A percentile compares a stretch with the other conserved stretches of the same genome.
phyloP scores from a whole-genome alignment of 805 yeast species.

The Starmerella cellae region DNA sequence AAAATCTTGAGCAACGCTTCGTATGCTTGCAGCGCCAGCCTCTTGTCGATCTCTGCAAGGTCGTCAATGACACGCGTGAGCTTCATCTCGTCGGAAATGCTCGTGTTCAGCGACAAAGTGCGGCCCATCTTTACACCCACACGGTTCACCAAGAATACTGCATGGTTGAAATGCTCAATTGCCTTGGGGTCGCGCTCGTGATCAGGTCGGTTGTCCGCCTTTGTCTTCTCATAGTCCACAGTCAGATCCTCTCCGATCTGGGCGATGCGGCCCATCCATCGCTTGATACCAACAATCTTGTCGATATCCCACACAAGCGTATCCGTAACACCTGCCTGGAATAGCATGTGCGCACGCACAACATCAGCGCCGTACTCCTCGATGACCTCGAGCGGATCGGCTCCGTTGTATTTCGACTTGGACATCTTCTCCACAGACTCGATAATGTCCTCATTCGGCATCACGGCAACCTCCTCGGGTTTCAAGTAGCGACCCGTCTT shows the following conservation, averaged over 20 bases:
- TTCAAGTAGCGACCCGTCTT: slow-evolving; percentile 57
- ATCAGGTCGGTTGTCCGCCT: background rate
- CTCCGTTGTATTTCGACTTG: slow-evolving; percentile 89
- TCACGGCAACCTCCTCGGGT: slow-evolving; percentile 53
- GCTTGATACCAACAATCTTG: slow-evolving; percentile 71
- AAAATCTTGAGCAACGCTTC: slow-evolving; percentile 46
- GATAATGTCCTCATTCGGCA: slow-evolving; percentile 25
- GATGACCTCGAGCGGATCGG: slow-evolving; percentile 73
- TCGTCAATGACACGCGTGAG: slow-evolving; percentile 38
- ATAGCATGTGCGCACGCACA: slow-evolving; percentile 80
- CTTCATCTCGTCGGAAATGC: slow-evolving; percentile 83
- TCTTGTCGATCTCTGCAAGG: slow-evolving; percentile 26
- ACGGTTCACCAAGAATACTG: slow-evolving; percentile 35
- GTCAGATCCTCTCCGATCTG: slow-evolving; percentile 20
- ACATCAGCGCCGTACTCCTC: slow-evolving; percentile 79
- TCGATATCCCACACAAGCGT: slow-evolving; percentile 79
- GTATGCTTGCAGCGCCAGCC: slow-evolving; percentile 25
- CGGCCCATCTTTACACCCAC: slow-evolving; percentile 48
- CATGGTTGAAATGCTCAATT: slow-evolving; percentile 42
- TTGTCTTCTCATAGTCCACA: too few relatives aligned
- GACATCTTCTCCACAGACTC: slow-evolving; percentile 86
- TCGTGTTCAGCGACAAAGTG: slow-evolving; percentile 61
- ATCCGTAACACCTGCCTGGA: slow-evolving; percentile 81
- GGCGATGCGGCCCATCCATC: slow-evolving; percentile 62
- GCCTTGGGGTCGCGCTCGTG: slow-evolving; percentile 30